Percentiles rank a stretch among this genome's conserved stretches.
These are phyloP conservation scores for Wallacemonas sp. DNA, from an alignment of 208 protist species.

Conservation along the genomic window DNA sequence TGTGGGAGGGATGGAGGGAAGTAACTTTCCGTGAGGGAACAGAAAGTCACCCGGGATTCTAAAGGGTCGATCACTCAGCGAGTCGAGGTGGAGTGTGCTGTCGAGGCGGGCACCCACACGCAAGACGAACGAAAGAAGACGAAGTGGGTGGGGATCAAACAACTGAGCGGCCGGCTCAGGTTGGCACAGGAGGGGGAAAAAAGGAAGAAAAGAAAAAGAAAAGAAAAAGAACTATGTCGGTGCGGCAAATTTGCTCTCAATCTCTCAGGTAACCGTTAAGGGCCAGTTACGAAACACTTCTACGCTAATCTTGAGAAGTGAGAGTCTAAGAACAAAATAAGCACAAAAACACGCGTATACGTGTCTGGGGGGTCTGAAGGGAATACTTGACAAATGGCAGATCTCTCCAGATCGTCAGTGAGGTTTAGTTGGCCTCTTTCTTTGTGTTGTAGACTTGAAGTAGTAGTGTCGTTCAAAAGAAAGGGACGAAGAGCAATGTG, in stretches of 20 bases:
- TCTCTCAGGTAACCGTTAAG: neutral
- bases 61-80: neutral
- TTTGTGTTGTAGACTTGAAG: neutral
- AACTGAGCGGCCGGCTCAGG: no score
- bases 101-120: neutral
- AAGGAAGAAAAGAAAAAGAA: conserved; percentile 16
- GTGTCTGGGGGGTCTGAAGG: no score
- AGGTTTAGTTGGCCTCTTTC: neutral
- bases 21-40: conserved; percentile 11
- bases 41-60: conserved; percentile 12
- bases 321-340: neutral
- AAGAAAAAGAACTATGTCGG: conserved; percentile 14
- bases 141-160: no score
- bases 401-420: no score
- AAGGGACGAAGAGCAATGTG: conserved; percentile 3
- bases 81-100: neutral
- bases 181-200: conserved; percentile 14
- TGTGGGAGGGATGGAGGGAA: neutral
- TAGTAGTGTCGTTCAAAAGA: no score
- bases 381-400: no score
- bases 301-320: neutral
- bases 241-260: neutral
- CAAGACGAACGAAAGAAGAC: conserved; percentile 1
- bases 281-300: neutral
- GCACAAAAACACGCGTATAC: neutral